These are phyloP conservation scores for Balakata baccata DNA, from an alignment of 345 rosid species.

Conservation along the genomic window DNA sequence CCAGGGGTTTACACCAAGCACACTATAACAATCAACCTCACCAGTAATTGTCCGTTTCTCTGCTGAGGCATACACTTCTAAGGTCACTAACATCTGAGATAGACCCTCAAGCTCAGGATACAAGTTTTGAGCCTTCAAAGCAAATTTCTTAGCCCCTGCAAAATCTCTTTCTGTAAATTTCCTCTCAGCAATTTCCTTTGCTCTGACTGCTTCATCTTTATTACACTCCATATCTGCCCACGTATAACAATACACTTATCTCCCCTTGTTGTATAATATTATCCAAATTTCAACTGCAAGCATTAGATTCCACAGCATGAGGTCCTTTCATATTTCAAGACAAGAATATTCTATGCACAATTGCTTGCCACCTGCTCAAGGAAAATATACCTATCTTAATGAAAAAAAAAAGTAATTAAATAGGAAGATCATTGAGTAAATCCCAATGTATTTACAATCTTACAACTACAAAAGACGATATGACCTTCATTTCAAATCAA, in stretches of 20 bases:
- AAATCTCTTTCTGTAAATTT: conserved; percentile 38
- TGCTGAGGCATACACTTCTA: conserved; percentile 38
- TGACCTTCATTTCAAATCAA: neutral
- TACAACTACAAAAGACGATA: conserved; percentile 1
- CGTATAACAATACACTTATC: conserved; percentile 11
- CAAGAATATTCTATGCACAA: neutral
- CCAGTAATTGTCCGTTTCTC: conserved; percentile 37
- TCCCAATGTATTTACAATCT: neutral
- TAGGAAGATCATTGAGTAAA: neutral
- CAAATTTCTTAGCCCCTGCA: conserved; percentile 41
- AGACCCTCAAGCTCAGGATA: conserved; percentile 46
- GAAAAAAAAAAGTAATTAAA: neutral
- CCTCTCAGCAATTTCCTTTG: conserved; percentile 44
- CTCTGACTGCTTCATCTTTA: conserved; percentile 46
- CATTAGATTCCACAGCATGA: neutral
- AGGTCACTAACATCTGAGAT: conserved; percentile 32
- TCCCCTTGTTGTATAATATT: conserved; percentile 14
- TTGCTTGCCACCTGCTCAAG: conserved; percentile 28
- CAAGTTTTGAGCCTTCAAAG: conserved; percentile 45
- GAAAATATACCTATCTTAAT: neutral
- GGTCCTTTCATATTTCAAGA: conserved; percentile 19
- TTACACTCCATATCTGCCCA: conserved; percentile 42
- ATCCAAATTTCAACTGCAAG: conserved; percentile 14
- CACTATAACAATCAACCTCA: conserved; percentile 42
- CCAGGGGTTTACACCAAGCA: conserved; percentile 34